A percentile compares a stretch with the other conserved stretches of the same genome.
Conservation (phyloP, 495 filamentous ascomycete genomes). For the Entonaema liquescens region DNA sequence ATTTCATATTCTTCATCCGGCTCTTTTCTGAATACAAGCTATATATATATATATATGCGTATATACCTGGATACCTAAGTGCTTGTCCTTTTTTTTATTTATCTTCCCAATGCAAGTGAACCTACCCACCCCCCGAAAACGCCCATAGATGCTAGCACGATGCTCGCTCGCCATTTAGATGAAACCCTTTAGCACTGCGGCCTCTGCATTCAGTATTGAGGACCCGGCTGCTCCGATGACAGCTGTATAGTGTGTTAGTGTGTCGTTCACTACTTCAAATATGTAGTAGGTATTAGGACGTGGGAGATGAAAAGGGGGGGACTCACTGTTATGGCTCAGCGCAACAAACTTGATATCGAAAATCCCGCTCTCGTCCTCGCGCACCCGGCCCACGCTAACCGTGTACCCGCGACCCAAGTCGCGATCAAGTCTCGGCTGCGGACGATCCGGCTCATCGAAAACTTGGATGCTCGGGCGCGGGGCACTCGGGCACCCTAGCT, state of each 20-base stretch:
- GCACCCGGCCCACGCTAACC: conserved; percentile 79
- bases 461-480: conserved; percentile 77
- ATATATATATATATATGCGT: no score
- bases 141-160: conserved; percentile 19
- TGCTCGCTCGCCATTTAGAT: conserved; percentile 60
- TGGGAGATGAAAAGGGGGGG: background rate
- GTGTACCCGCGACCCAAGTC: conserved; percentile 79
- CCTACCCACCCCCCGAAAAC: conserved; percentile 7
- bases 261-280: conserved; percentile 2
- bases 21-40: background rate
- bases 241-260: conserved; percentile 53
- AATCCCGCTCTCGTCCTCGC: conserved; percentile 76
- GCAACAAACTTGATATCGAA: conserved; percentile 87
- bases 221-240: conserved; percentile 95
- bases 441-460: conserved; percentile 80
- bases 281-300: background rate
- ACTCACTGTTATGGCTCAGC: conserved; percentile 83
- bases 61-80: background rate
- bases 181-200: conserved; percentile 88
- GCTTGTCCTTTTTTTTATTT: conserved; percentile 1
- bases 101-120: conserved; percentile 10
- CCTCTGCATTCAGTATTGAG: conserved; percentile 93
- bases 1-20: background rate
- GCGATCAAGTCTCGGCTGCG: conserved; percentile 85
- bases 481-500: conserved; percentile 78